Conservation (phyloP, 169 alveolate genomes). For the Plasmodium gaboni region DNA sequence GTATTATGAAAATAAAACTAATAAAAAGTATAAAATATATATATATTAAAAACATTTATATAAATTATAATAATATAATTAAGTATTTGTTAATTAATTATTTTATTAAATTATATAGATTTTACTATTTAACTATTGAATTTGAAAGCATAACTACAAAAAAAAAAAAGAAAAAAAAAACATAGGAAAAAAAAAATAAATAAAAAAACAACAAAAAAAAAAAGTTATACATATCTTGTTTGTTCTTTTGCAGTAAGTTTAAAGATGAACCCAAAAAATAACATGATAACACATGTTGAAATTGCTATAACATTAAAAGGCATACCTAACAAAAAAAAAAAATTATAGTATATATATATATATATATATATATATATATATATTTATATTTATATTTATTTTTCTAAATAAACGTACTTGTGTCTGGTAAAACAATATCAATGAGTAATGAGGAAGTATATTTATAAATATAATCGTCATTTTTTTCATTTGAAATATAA, state of each 20-base stretch:
- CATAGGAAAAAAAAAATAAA: background rate
- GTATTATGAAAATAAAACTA: too few species aligned
- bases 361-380: background rate
- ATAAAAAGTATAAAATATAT: too few species aligned
- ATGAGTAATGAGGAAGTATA: slow-evolving; percentile 61
- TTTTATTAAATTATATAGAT: too few species aligned
- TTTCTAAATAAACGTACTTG: slow-evolving; percentile 48
- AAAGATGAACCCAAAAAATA: slow-evolving; percentile 74
- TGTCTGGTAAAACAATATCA: slow-evolving; percentile 62
- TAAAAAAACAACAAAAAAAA: slow-evolving; percentile 1
- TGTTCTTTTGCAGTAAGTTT: slow-evolving; percentile 73
- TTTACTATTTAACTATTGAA: slow-evolving; percentile 39
- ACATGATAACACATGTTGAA: slow-evolving; percentile 64
- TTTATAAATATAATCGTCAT: slow-evolving; percentile 54
- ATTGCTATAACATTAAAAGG: slow-evolving; percentile 76
- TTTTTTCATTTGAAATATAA: slow-evolving; percentile 20
- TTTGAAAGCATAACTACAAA: background rate
- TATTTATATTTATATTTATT: background rate
- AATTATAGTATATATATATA: slow-evolving; percentile 17
- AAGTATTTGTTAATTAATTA: too few species aligned
- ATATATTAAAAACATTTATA: too few species aligned
- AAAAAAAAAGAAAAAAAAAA: too few species aligned
- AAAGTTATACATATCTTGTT: slow-evolving; percentile 64
- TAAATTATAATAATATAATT: too few species aligned
- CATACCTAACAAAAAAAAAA: slow-evolving; percentile 54